These are phyloP conservation scores for Cyclotella sp. DNA, from an alignment of 108 stramenopile genomes.

Conservation along the genomic window DNA sequence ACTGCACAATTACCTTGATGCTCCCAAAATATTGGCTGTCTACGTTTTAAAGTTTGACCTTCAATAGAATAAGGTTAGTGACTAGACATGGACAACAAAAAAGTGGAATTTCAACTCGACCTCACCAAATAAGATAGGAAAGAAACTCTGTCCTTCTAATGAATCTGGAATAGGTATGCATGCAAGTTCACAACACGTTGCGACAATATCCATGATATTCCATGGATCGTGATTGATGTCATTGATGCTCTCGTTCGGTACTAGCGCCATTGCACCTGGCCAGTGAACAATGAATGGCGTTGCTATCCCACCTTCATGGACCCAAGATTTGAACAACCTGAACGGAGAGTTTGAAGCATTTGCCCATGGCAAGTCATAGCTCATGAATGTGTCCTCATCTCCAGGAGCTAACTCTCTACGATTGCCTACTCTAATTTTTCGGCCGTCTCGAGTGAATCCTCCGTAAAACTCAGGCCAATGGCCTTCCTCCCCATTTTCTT, in stretches of 20 bases:
- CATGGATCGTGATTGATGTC: conserved; percentile 45
- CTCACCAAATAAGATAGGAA: conserved; percentile 31
- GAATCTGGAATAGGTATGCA: conserved; percentile 28
- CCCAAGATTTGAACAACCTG: conserved; percentile 52
- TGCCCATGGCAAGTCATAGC: conserved; percentile 55
- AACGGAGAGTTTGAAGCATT: conserved; percentile 59
- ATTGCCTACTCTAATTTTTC: conserved; percentile 44
- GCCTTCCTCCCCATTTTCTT: conserved; percentile 53
- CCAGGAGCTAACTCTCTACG: conserved; percentile 29
- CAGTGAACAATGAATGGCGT: conserved; percentile 51
- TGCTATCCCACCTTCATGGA: conserved; percentile 55
- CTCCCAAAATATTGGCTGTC: conserved; percentile 54
- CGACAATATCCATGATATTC: conserved; percentile 58
- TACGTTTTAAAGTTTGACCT: conserved; percentile 13
- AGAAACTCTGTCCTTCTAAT: conserved; percentile 57
- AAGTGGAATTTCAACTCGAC: not conserved
- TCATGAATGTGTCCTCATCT: conserved; percentile 51
- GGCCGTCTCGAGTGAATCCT: conserved; percentile 41
- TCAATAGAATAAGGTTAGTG: not conserved
- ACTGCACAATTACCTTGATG: conserved; percentile 59
- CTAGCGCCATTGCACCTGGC: conserved; percentile 19
- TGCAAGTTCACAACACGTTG: conserved; percentile 48
- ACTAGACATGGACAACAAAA: not conserved
- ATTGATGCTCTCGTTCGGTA: not conserved
- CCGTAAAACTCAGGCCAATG: conserved; percentile 53